Evolutionary conservation across 202 grass and related monocot species (phyloP), one percentile per base, ranked within the genome.

Genomic region (Panicum hallii): DNA sequence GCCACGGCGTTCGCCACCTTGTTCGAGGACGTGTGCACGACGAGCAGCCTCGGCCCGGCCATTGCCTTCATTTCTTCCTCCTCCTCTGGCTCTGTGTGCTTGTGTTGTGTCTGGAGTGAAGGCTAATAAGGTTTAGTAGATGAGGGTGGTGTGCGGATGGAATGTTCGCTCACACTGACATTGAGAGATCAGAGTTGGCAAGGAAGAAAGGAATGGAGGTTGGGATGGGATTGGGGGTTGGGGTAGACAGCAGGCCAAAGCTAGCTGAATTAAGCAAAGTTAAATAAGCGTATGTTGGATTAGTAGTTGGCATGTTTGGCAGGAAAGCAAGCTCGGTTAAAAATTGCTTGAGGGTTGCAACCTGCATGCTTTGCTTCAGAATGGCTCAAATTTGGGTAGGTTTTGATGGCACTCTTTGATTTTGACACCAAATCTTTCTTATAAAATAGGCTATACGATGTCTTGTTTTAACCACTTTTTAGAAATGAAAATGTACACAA

Each of bases 1-100:
- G 84, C 41, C 84, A 19, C 47, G n/a, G 80, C 84, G 17, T 54
- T 87, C 43, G 28, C 48, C n/a, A 63, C 7, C 77, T 91, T 91
- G 77, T 88, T 92, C 71, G 87, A 94, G 7, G 92, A 45, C 50
- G 85, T 84, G 58, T 90, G 88, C 11, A 92, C 78, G 79, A 92
- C 55, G 71, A 92, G 74, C 30, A 92, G 36, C 78, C 86, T 95
- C 26, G 93, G 26, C 40, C 90, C 83, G 1, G 82, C 20, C 65
- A 80, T 90, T 15, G 86, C 84, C 81, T 90, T 94, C 90, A 90
- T 89, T 71, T 49, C 57, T 13, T 32, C 11, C 22, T 19, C 42
- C 11, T 16, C 73, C 32, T 34, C 34, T 53, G 9, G 14, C 30
- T 44, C 19, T 71, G 32, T 53, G 62, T 10, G 63, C 7, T 49